These are phyloP conservation scores for Yarrowia keelungensis DNA, from an alignment of 805 yeast species.

Conservation along the genomic window DNA sequence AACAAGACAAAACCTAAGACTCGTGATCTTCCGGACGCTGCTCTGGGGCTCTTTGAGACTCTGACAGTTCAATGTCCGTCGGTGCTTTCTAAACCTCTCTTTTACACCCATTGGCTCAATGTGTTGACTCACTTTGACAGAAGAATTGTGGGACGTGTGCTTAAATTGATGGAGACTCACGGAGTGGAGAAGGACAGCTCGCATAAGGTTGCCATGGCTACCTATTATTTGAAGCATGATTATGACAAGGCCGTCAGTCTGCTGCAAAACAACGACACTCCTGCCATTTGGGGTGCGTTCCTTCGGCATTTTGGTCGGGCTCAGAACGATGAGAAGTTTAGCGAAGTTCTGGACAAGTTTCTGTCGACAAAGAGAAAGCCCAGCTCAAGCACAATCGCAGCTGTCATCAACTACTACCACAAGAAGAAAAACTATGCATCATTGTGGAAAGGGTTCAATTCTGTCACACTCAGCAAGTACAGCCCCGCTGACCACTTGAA, in stretches of 20 bases:
- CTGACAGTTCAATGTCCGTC: constrained; percentile 5
- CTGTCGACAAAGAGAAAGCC: neutral
- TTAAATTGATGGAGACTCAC: constrained; percentile 10
- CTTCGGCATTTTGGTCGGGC: constrained; percentile 21
- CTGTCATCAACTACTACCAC: constrained; percentile 21
- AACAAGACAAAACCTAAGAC: neutral
- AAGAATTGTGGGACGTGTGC: neutral
- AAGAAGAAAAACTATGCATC: constrained; percentile 4
- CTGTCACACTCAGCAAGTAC: constrained; percentile 12
- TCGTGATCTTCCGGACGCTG: neutral
- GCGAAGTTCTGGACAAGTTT: neutral
- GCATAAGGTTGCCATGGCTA: constrained; percentile 19
- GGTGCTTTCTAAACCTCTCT: neutral
- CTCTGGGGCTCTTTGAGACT: constrained; percentile 1
- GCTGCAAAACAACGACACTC: neutral
- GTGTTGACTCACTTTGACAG: constrained; percentile 19
- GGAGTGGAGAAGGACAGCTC: neutral
- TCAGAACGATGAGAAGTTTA: constrained; percentile 9
- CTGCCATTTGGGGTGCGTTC: constrained; percentile 26
- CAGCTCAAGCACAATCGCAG: constrained; percentile 15
- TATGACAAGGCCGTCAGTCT: neutral
- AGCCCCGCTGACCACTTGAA: constrained; percentile 3
- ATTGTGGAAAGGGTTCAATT: constrained; percentile 9
- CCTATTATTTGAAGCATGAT: constrained; percentile 16
- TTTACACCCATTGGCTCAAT: constrained; percentile 26